Conservation (phyloP, 2,329 filamentous ascomycete genomes). For the Cladophialophora carrionii region DNA sequence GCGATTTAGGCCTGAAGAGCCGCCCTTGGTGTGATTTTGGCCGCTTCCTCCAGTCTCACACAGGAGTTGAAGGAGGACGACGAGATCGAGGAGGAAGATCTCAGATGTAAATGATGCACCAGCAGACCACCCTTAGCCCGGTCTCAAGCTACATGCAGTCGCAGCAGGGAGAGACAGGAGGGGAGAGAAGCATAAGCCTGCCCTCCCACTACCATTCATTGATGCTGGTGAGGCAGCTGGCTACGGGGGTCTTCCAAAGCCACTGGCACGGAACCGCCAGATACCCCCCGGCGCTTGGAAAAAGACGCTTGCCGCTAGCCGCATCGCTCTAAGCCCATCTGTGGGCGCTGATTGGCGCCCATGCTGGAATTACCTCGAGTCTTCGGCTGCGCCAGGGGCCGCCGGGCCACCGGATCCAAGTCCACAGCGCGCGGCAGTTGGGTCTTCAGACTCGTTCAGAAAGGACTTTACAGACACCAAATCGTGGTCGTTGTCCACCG, state of each 20-base stretch:
- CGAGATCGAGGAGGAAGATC: not conserved
- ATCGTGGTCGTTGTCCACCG: not conserved
- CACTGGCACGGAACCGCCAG: constrained; percentile 2
- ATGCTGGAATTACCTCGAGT: constrained; percentile 12
- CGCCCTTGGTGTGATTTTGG: constrained; percentile 9
- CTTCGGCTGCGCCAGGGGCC: constrained; percentile 16
- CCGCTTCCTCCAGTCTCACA: not conserved
- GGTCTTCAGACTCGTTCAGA: not conserved
- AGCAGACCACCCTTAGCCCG: not conserved
- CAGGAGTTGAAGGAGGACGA: constrained; percentile 1
- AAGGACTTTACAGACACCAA: not conserved
- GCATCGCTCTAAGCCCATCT: constrained; percentile 8
- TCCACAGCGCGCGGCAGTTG: constrained; percentile 19
- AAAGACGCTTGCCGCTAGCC: constrained; percentile 26
- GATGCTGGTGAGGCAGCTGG: constrained; percentile 9
- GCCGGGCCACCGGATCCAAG: constrained; percentile 17
- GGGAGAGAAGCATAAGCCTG: constrained; percentile 5
- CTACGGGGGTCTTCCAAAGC: constrained; percentile 14
- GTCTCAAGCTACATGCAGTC: constrained; percentile 3
- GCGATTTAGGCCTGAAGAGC: constrained; percentile 10
- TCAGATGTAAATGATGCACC: not conserved
- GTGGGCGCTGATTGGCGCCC: constrained; percentile 16
- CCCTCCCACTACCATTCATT: constrained; percentile 9
- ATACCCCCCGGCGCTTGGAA: constrained; percentile 20
- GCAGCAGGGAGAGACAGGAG: not conserved